phyloP scores from a whole-genome alignment of 2,329 filamentous ascomycete species.

The Diaporthe velutina region DNA sequence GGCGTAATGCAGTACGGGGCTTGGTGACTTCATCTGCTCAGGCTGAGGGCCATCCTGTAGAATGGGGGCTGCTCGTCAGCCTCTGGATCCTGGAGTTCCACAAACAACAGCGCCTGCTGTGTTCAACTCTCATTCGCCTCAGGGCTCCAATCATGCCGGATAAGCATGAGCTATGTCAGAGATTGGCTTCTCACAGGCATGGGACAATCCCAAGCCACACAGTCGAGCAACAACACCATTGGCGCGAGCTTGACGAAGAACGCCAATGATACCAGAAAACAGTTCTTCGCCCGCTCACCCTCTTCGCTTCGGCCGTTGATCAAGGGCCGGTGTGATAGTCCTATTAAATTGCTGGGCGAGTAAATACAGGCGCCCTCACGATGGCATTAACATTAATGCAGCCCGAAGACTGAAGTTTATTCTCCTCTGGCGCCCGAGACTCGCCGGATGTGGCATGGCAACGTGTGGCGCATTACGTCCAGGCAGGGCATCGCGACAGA shows the following conservation, averaged over 20 bases:
- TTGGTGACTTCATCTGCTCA: slow-evolving; percentile 18
- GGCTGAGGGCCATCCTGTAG: neutral
- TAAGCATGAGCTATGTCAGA: slow-evolving; percentile 4
- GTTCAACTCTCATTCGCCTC: neutral
- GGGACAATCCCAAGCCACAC: slow-evolving; percentile 3
- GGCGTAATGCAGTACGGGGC: slow-evolving; percentile 21
- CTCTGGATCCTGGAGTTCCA: neutral
- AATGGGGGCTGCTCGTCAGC: neutral
- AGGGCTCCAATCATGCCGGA: neutral
- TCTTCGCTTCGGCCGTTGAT: slow-evolving; percentile 1
- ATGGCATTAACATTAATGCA: neutral
- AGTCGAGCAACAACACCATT: slow-evolving; percentile 15
- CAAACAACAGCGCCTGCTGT: neutral
- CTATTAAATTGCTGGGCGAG: neutral
- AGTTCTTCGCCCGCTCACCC: neutral
- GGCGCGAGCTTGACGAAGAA: slow-evolving; percentile 18
- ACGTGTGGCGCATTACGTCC: neutral
- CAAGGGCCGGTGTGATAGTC: slow-evolving; percentile 24
- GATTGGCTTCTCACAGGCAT: neutral
- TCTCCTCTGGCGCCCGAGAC: slow-evolving; percentile 24
- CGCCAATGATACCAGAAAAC: neutral
- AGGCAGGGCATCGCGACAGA: slow-evolving; percentile 17
- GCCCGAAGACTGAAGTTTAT: slow-evolving; percentile 10
- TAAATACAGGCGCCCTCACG: neutral
- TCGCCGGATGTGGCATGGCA: slow-evolving; percentile 23